These are phyloP conservation scores for Dryas drummondii DNA, from an alignment of 306 rosid genomes.

Conservation along the genomic window DNA sequence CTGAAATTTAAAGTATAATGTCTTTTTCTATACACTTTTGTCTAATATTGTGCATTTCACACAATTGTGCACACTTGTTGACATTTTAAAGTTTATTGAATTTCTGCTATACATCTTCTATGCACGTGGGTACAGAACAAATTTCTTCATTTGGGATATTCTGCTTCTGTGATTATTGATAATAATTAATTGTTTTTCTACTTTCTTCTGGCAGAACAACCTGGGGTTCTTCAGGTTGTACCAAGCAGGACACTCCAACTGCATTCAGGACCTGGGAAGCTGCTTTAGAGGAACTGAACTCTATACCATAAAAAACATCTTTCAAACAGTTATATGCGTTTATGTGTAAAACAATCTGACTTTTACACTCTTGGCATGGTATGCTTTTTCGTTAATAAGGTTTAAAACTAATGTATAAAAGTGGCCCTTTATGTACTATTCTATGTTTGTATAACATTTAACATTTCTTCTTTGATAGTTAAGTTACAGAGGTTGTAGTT, in stretches of 20 bases:
- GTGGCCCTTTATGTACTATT: background rate
- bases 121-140: background rate
- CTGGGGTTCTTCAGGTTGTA: conserved; percentile 94
- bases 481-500: background rate
- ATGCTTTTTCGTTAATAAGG: background rate
- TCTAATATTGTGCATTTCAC: background rate
- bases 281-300: background rate
- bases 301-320: background rate
- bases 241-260: conserved; percentile 62
- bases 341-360: background rate
- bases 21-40: background rate
- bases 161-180: background rate
- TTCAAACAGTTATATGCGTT: background rate
- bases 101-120: background rate
- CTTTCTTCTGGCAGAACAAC: conserved; percentile 58
- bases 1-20: no score
- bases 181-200: background rate
- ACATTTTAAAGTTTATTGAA: background rate
- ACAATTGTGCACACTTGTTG: background rate
- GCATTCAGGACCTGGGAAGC: conserved; percentile 51
- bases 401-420: background rate
- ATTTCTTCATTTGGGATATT: background rate
- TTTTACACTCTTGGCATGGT: background rate
- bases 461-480: background rate
- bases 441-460: background rate